Conservation (phyloP, 2,329 filamentous ascomycete species). For the Alternaria sp. region DNA sequence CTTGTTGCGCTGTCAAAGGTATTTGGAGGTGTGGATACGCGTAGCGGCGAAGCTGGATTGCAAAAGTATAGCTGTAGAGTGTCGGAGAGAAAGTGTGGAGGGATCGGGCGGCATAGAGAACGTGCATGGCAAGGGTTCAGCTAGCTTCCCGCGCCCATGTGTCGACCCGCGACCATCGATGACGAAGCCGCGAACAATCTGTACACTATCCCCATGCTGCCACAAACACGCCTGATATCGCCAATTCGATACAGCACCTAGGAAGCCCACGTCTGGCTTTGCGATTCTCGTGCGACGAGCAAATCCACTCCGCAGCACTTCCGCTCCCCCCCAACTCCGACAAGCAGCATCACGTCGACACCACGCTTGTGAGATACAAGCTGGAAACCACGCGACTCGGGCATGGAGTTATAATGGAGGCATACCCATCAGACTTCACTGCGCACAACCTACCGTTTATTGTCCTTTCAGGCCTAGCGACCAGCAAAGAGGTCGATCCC, state of each 20-base stretch:
- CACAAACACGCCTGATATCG: constrained; percentile 1
- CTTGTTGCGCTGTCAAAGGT: neutral
- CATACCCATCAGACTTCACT: constrained; percentile 78
- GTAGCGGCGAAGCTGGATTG: neutral
- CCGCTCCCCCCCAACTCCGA: constrained; percentile 4
- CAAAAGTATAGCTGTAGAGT: neutral
- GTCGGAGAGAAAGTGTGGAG: neutral
- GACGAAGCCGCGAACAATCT: constrained; percentile 10
- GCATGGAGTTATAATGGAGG: constrained; percentile 69
- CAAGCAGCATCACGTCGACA: neutral
- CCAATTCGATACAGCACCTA: neutral
- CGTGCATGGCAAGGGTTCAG: constrained; percentile 5
- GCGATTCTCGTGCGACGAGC: constrained; percentile 2
- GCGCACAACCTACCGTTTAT: constrained; percentile 87
- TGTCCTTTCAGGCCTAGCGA: constrained; percentile 75
- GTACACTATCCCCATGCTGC: neutral
- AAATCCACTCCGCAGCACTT: constrained; percentile 10
- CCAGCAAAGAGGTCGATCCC: constrained; percentile 40
- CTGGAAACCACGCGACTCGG: constrained; percentile 12
- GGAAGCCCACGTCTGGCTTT: neutral
- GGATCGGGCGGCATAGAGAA: neutral
- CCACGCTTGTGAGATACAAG: neutral
- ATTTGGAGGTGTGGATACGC: neutral
- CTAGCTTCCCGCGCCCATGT: constrained; percentile 3
- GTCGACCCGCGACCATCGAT: constrained; percentile 5